A percentile compares a stretch with the other conserved stretches of the same genome.
Evolutionary conservation across 768 basidiomycete species (phyloP).

Genomic region (Termitomyces sp.): DNA sequence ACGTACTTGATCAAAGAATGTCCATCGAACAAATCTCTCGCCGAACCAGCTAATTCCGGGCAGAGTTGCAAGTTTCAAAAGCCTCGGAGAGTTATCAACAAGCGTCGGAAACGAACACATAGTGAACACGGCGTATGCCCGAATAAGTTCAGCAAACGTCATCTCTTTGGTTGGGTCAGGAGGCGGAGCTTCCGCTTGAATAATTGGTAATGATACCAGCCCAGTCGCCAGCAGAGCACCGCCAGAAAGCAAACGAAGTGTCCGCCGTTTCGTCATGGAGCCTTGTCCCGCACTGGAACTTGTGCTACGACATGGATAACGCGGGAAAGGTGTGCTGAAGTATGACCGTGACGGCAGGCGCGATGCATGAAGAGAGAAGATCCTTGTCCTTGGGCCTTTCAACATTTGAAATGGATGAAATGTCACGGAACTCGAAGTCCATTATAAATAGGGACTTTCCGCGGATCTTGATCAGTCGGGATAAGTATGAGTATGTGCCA

Average conservation of each 20-base stretch:
- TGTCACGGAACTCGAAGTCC: background rate
- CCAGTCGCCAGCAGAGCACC: conserved; percentile 12
- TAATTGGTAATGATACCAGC: conserved; percentile 9
- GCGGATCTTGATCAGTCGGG: conserved; percentile 8
- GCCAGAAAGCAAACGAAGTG: conserved; percentile 5
- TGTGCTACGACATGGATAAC: conserved; percentile 7
- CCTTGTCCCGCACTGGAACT: conserved; percentile 1
- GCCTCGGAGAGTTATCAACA: conserved; percentile 67
- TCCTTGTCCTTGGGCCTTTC: background rate
- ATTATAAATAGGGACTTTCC: background rate
- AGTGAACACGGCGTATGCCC: conserved; percentile 79
- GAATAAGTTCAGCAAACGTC: conserved; percentile 40
- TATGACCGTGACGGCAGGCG: background rate
- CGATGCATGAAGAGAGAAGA: background rate
- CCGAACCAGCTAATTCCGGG: conserved; percentile 62
- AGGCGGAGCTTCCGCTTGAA: conserved; percentile 12
- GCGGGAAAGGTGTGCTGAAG: background rate
- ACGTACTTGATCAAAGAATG: conserved; percentile 80
- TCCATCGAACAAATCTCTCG: conserved; percentile 64
- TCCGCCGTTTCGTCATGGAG: background rate
- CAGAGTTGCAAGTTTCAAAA: conserved; percentile 51
- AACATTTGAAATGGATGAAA: conserved; percentile 4
- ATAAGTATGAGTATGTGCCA: background rate
- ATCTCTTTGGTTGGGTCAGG: conserved; percentile 11
- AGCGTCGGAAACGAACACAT: conserved; percentile 72